Base-by-base conservation (phyloP, 164 flowering plant species). In the Macadamia integrifolia region DNA sequence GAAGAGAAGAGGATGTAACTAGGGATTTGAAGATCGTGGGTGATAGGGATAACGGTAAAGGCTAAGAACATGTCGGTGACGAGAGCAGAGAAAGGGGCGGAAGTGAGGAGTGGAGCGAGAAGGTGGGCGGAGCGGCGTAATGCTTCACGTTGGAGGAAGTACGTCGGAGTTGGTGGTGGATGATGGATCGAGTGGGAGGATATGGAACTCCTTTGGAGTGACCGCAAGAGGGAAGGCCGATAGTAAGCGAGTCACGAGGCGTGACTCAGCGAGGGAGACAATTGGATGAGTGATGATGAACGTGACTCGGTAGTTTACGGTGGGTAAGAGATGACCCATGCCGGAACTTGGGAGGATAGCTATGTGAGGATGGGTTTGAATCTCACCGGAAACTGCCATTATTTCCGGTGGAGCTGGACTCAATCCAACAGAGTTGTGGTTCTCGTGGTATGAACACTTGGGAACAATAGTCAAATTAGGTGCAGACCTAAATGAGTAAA, bases 121-220 rank as follows among this genome's bases (percentile, higher is more conserved):
- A 67, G 67, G 43, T 77, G 75, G 5, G 72, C 28, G 0, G 79
- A 77, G 56, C 65, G 71, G 43, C 73, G 62, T 9, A 73, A 72
- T 52, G 68, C 64, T 63, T 70, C 75, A 14, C 57, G 71, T 9
- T 61, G 75, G 56, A 67, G 65, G 58, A 57, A 62, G 43, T 73
- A 74, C 80, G 3, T 48, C 46, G 1, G 75, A 53, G 10, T 60
- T 64, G 30, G 70, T 53, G 7, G 68, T 29, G 15, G 23, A 23
- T 23, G 64, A 3, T 17, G 43, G 17, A 15, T 76, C 73, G 6
- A 46, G 13, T 3, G 77, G 73, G 13, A 66, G 57, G 61, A 74
- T 71, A 56, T 65, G 65, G 65, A 74, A 64, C n/a, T 74, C 48
- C 17, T 17, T 18, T 10, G 56, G 61, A 10, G 17, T 72, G n/a